Evolutionary conservation across 805 yeast genomes (phyloP), one percentile per base, ranked within the genome.

Genomic region (Pichia membranifaciens): DNA sequence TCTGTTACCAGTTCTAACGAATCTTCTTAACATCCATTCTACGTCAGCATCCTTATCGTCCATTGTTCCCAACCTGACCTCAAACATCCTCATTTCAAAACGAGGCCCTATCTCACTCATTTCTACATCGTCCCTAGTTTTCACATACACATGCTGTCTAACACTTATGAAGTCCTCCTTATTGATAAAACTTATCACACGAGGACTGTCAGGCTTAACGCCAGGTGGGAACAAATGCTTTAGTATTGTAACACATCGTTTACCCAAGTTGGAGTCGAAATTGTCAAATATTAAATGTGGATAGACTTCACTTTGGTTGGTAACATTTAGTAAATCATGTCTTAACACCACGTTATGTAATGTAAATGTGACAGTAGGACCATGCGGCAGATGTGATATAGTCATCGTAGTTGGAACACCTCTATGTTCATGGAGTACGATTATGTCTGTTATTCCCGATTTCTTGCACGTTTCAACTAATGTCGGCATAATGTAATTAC

Each of bases 101-200:
- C 99, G 74, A n/a, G 99, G 99, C 0, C 99, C 99, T 33, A 93
- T 85, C 64, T 93, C 99, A 49, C 96, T 90, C 48, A 93, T 68
- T 64, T 93, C 98, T 2, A 89, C 96, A 16, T 76, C 77, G 52
- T 89, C 96, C 56, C 84, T 82, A 0, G 96, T 88, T 61, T 80
- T 83, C 5, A 89, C 96, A 63, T 86, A 93, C 1, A 93, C 84
- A 62, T 93, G 99, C 61, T 93, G 99, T 66, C 99, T 78, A 5
- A 93, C 97, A 51, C 89, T 80, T 51, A 93, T 91, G 61, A 81
- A 93, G 68, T 93, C 99, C 41, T 88, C 96, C 46, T 79, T 76
- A 64, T 93, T 93, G 38, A 86, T 81, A 69, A 93, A 93, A 2
- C 96, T 85, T 43, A 93, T 83, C n/a, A 93, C 96, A 56, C 99